A percentile compares a stretch with the other conserved stretches of the same genome.
Conservation (phyloP, 805 yeast genomes). For the Kluyveromyces dobzhanskii region DNA sequence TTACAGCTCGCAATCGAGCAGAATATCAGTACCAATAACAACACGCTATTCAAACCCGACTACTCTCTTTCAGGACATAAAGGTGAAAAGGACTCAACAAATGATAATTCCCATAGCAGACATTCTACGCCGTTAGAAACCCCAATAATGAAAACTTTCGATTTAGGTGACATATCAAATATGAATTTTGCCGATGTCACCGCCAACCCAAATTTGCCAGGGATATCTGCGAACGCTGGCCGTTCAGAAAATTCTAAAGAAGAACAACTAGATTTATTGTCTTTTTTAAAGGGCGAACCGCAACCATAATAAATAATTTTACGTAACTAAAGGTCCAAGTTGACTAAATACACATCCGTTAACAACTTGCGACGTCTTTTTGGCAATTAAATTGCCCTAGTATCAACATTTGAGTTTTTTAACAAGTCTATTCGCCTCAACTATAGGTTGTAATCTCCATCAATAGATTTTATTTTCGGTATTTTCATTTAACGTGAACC, state of each 20-base stretch:
- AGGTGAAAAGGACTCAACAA: not conserved
- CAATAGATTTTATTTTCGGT: too few relatives aligned
- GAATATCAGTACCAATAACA: conserved; percentile 2
- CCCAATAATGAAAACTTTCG: not conserved
- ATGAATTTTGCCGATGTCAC: conserved; percentile 1
- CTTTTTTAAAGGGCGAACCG: not conserved
- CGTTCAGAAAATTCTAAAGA: not conserved
- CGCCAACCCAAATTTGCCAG: not conserved
- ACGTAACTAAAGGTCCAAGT: too few relatives aligned
- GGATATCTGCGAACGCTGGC: not conserved
- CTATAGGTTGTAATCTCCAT: too few relatives aligned
- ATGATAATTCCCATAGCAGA: not conserved
- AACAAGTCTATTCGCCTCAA: too few relatives aligned
- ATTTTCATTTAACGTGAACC: too few relatives aligned
- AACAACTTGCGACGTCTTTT: too few relatives aligned
- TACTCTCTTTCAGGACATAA: not conserved
- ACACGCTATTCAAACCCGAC: conserved; percentile 8
- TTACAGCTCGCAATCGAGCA: conserved; percentile 12
- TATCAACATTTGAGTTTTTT: too few relatives aligned
- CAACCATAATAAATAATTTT: not conserved
- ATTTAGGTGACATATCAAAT: not conserved
- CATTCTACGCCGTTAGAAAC: not conserved
- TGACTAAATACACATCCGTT: too few relatives aligned
- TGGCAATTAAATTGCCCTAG: too few relatives aligned
- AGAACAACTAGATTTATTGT: not conserved